Percentiles rank a stretch among this genome's conserved stretches.
These are phyloP conservation scores for Ophiostoma tasmaniense DNA, from an alignment of 2,329 filamentous ascomycete species.

Conservation along the genomic window DNA sequence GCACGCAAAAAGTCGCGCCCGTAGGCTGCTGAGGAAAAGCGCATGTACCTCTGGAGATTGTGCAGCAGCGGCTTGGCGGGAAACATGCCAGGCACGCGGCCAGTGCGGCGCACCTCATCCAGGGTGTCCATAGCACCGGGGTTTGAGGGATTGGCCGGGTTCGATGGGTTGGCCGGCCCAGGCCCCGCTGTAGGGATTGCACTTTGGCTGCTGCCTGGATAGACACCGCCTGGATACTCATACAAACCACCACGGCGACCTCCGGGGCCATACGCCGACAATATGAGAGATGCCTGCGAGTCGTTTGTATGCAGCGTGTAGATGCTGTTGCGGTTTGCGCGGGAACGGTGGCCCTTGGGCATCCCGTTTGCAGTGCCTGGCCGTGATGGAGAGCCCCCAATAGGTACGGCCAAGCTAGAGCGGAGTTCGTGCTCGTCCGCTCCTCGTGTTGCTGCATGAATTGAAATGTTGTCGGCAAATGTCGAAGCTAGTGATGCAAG, in stretches of 20 bases:
- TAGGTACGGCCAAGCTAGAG: neutral
- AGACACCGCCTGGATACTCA: neutral
- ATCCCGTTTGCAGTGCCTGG: conserved; percentile 6
- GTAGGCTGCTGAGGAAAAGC: conserved; percentile 59
- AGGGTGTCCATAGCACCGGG: conserved; percentile 34
- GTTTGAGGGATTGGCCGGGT: conserved; percentile 21
- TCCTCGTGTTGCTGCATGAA: conserved; percentile 33
- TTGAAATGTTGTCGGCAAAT: conserved; percentile 46
- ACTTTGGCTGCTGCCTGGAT: neutral
- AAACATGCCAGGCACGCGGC: conserved; percentile 50
- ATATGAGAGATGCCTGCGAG: conserved; percentile 45
- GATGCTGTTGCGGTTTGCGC: conserved; percentile 42
- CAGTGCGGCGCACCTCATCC: conserved; percentile 41
- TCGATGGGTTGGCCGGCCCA: neutral
- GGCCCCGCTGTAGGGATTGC: neutral
- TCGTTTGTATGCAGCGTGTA: conserved; percentile 52
- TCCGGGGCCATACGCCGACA: conserved; percentile 37
- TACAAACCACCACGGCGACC: neutral
- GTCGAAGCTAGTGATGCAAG: conserved; percentile 36
- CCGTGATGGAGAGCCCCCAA: conserved; percentile 10
- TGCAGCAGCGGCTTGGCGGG: conserved; percentile 50
- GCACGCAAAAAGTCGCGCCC: conserved; percentile 55
- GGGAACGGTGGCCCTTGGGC: conserved; percentile 28
- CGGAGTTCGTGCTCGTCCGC: conserved; percentile 10
- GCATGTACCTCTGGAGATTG: conserved; percentile 57